These are phyloP conservation scores for Ilex asprella DNA, from an alignment of 257 asterid species.

Conservation along the genomic window DNA sequence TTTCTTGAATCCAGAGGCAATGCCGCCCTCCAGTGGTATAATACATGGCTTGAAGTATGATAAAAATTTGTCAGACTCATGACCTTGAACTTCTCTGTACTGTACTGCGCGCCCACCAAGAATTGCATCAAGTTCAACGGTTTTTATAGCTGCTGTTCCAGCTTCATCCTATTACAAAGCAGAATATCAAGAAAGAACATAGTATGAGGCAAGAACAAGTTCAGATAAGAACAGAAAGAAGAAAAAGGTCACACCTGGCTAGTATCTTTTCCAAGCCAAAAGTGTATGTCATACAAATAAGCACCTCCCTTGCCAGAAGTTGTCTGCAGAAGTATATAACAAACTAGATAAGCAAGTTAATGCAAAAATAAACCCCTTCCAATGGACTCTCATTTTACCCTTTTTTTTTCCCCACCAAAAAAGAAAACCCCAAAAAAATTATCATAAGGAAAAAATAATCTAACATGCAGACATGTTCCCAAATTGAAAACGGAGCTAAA, in stretches of 20 bases:
- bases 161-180: conserved; percentile 74
- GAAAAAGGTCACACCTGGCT: conserved; percentile 61
- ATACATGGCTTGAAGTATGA: conserved; percentile 95
- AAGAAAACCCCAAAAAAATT: not conserved
- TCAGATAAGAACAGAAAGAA: conserved; percentile 9
- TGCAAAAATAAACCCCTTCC: not conserved
- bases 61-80: conserved; percentile 83
- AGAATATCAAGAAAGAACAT: conserved; percentile 8
- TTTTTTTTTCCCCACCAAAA: no score
- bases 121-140: conserved; percentile 89
- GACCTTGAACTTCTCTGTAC: conserved; percentile 88
- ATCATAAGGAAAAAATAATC: not conserved
- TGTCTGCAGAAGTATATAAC: conserved; percentile 38
- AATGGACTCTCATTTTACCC: not conserved
- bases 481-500: no score
- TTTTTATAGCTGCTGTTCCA: conserved; percentile 92
- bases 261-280: conserved; percentile 98
- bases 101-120: conserved; percentile 99
- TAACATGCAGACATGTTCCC: no score
- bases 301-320: conserved; percentile 94
- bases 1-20: conserved; percentile 82
- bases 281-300: conserved; percentile 86
- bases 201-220: conserved; percentile 6
- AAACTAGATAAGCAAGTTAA: not conserved
- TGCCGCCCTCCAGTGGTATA: conserved; percentile 93